These are phyloP conservation scores for Cenchrus fungigraminus DNA, from an alignment of 176 grass and related monocot species.

Conservation along the genomic window DNA sequence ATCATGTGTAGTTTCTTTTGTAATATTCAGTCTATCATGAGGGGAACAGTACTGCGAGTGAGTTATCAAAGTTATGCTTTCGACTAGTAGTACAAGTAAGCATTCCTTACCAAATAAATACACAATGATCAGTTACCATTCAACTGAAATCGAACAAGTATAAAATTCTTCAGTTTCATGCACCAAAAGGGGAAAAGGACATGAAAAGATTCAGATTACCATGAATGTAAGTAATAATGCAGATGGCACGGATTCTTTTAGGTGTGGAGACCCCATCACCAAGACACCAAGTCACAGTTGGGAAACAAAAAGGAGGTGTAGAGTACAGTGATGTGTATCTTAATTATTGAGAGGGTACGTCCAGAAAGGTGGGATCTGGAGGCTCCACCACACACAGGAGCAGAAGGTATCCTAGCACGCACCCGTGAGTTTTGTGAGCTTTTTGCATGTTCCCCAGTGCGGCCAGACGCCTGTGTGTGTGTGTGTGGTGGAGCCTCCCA, in stretches of 20 bases:
- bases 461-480: background rate
- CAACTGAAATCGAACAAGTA: conserved; percentile 6
- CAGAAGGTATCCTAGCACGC: background rate
- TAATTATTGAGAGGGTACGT: conserved; percentile 28
- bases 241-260: background rate
- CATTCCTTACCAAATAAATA: background rate
- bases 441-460: conserved; percentile 10
- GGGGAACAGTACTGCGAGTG: background rate
- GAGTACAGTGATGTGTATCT: background rate
- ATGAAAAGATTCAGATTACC: background rate
- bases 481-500: too few relatives aligned
- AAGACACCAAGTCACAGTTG: background rate
- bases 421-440: conserved; percentile 10
- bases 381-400: background rate
- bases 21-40: background rate
- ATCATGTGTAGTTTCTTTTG: background rate
- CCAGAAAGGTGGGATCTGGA: background rate
- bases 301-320: background rate
- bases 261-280: background rate
- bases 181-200: background rate
- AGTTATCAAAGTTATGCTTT: background rate
- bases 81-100: background rate
- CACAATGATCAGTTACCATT: background rate
- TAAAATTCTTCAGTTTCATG: background rate
- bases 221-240: background rate